Evolutionary conservation across 1,284 basidiomycete genomes (phyloP).

Genomic region (Rhizoctonia solani): DNA sequence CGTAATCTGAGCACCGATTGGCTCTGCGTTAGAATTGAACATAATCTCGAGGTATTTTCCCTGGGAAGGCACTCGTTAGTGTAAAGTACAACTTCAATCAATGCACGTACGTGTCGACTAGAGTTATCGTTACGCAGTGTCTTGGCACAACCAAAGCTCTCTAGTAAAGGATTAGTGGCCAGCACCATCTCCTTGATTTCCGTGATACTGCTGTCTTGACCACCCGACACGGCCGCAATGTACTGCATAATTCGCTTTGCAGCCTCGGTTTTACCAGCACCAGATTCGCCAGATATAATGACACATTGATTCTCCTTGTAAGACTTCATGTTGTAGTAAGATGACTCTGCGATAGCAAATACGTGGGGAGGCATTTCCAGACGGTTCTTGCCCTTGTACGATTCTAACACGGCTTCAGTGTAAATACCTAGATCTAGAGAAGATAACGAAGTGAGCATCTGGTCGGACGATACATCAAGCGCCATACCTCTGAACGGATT

Average conservation of each 20-base stretch:
- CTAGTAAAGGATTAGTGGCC: constrained; percentile 95
- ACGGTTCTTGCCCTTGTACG: constrained; percentile 96
- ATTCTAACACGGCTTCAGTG: constrained; percentile 81
- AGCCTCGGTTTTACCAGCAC: constrained; percentile 96
- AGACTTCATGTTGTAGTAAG: constrained; percentile 99
- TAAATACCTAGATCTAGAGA: constrained; percentile 92
- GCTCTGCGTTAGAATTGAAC: constrained; percentile 93
- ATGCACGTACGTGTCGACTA: constrained; percentile 84
- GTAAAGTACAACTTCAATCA: too few species aligned
- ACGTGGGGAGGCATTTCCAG: constrained; percentile 98
- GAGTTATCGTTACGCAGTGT: constrained; percentile 99
- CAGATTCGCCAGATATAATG: constrained; percentile 98
- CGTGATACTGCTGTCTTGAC: constrained; percentile 83
- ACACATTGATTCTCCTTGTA: constrained; percentile 99
- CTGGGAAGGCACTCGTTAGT: constrained; percentile 49
- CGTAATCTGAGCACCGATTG: constrained; percentile 97
- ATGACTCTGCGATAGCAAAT: constrained; percentile 94
- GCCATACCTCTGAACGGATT: constrained; percentile 91
- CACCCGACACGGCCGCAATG: constrained; percentile 94
- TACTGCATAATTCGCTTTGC: constrained; percentile 99
- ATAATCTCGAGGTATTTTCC: constrained; percentile 99
- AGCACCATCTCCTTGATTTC: constrained; percentile 99
- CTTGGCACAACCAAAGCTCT: constrained; percentile 99
- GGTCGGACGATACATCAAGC: not conserved
- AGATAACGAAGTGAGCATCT: not conserved